phyloP scores from a whole-genome alignment of 2,329 filamentous ascomycete genomes.

The Cladosporium sp. region DNA sequence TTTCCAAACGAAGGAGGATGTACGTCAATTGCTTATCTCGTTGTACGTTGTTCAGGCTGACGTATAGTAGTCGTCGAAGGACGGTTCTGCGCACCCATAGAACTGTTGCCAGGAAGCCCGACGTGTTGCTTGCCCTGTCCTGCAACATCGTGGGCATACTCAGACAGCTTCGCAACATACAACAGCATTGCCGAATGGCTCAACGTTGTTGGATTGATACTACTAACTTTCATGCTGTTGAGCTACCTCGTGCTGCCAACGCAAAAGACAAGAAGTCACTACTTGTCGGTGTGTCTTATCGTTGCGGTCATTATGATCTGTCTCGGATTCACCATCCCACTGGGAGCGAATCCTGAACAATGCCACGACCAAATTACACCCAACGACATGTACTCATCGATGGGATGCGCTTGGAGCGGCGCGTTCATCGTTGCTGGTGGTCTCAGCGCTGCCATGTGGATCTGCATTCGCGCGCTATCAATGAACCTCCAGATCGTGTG shows the following conservation, averaged over 20 bases:
- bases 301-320: constrained; percentile 77
- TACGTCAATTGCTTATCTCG: constrained; percentile 47
- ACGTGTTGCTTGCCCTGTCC: constrained; percentile 91
- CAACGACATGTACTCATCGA: constrained; percentile 80
- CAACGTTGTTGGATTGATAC: constrained; percentile 70
- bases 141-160: constrained; percentile 72
- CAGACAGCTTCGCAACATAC: constrained; percentile 57
- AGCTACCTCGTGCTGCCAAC: constrained; percentile 80
- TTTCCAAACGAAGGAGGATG: constrained; percentile 66
- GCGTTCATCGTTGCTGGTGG: constrained; percentile 83
- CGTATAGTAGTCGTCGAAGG: constrained; percentile 50
- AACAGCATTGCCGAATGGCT: constrained; percentile 75
- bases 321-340: constrained; percentile 87
- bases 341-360: constrained; percentile 74
- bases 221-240: constrained; percentile 72
- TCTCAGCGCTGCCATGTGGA: constrained; percentile 82
- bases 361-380: constrained; percentile 91
- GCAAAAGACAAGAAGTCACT: constrained; percentile 89
- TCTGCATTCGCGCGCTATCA: constrained; percentile 84
- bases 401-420: constrained; percentile 84
- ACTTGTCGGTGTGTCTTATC: constrained; percentile 84
- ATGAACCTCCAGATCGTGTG: constrained; percentile 98
- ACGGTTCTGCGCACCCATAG: constrained; percentile 57
- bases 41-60: constrained; percentile 33
- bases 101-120: constrained; percentile 47